A percentile compares a stretch with the other conserved stretches of the same genome.
Evolutionary conservation across 176 grass and related monocot genomes (phyloP).

Genomic region (Bromus sterilis): DNA sequence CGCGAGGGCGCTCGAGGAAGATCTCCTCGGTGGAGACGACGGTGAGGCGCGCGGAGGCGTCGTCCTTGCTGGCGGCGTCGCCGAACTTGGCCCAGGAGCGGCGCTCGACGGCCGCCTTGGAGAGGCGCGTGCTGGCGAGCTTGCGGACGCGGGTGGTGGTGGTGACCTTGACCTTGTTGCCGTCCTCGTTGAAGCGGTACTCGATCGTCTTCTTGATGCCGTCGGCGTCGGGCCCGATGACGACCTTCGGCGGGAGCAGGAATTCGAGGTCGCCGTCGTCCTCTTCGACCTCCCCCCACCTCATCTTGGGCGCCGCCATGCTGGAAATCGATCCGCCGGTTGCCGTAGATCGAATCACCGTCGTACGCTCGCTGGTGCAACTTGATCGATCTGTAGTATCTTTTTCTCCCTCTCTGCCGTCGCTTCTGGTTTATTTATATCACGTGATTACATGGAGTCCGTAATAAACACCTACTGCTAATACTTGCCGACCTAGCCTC

Average conservation of each 20-base stretch:
- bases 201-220: slow-evolving; percentile 68
- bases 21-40: slow-evolving; percentile 71
- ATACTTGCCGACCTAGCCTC: no score
- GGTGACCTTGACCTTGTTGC: slow-evolving; percentile 76
- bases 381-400: no score
- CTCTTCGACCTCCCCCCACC: slow-evolving; percentile 20
- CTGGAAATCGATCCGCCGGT: no score
- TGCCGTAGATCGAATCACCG: no score
- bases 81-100: background rate
- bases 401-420: no score
- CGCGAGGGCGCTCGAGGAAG: slow-evolving; percentile 46
- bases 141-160: slow-evolving; percentile 58
- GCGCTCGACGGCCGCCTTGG: slow-evolving; percentile 9
- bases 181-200: slow-evolving; percentile 76
- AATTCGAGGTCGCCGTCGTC: slow-evolving; percentile 57
- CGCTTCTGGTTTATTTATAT: no score
- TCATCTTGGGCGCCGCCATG: background rate
- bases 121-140: background rate
- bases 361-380: no score
- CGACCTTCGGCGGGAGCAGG: slow-evolving; percentile 65
- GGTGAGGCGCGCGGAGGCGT: slow-evolving; percentile 35
- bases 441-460: no score
- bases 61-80: slow-evolving; percentile 15
- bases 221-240: slow-evolving; percentile 67
- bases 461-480: no score